Base-by-base conservation (phyloP, 495 filamentous ascomycete genomes). In the Talaromyces stipitatus region DNA sequence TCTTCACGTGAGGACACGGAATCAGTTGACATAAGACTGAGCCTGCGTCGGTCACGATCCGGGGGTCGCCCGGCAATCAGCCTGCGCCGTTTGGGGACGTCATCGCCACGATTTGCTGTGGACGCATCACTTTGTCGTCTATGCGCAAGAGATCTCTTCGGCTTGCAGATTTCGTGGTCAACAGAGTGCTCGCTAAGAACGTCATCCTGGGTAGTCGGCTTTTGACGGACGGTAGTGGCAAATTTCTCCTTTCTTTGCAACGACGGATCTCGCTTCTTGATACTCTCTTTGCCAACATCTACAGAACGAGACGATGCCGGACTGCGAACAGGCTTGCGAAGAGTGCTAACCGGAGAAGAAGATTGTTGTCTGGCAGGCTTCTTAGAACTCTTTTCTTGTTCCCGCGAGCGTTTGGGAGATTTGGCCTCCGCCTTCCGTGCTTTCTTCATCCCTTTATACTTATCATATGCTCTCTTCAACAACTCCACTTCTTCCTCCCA, bases 401-500 rank as follows among this genome's bases (percentile, higher is more conserved):
- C 79, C 22, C 81, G 82, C 14, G 82, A 78, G 46, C 82, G 79
- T 27, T 79, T 78, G 5, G 85, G 84, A 16, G 83, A 85, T 22
- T 76, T 68, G 61, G 63, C 47, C 5, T 71, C 67, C 16, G 65
- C 61, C 38, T 73, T 78, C 27, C 72, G 69, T 16, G 61, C 64
- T 54, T 77, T 76, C 43, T 67, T 72, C 58, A 55, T 71, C 64
- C 70, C 80, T 14, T 55, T 28, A 63, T 79, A 82, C 20, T 83
- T 81, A 38, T 96, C 87, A 59, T 86, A 92, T 4, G 90, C 88
- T 32, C 82, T 75, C 66, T 91, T 89, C 46, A 98, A 70, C 46
- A 95, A 72, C n/a, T 88, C 79, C 54, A 86, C 83, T 67, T 98
- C 94, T 60, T 92, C 85, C 65, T 92, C 85, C 92, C 92, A 97